Base-by-base conservation (phyloP, 805 yeast genomes). In the Suhomyces kilbournensis region DNA sequence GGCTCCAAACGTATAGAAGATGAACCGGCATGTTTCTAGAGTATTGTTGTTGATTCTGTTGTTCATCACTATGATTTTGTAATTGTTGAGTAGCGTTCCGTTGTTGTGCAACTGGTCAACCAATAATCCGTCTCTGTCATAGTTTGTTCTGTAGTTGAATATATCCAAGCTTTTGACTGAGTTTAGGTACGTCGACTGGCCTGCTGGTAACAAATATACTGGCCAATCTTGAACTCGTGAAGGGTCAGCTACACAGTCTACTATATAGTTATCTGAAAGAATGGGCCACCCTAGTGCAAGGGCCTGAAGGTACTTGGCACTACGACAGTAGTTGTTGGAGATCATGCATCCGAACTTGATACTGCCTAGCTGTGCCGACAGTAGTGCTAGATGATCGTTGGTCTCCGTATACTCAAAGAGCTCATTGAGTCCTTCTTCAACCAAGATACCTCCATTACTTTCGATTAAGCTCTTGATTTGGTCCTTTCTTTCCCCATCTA, bases 261-360 rank as follows among this genome's bases (percentile, higher is more conserved):
- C 63, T 3, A 90, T 70, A 57, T 79, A 90, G 7, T 68, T 62
- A 51, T 79, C 78, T 2, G 89, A 83, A 28, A 91, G 61, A 17
- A 88, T 78, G 2, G 97, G 97, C 96, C 96, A 90, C 2, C 93
- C 92, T 44, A 90, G 63, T 0, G 93, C 88, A 15, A 90, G 65
- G 2, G 86, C 83, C 61, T 89, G 94, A 8, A 91, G 64, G 63
- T 86, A 91, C 61, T 90, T 91, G 7, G 84, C 76, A 46, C 91
- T 88, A 35, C 97, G 71, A 17, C 81, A 74, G 52, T 79, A 77
- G 28, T 75, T 75, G 38, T 77, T 77, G 0, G 93, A 77, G 1
- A 91, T 68, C 32, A 88, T 71, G 1, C 92, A 92, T 1, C 79
- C 90, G 68, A 90, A 88, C 30, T 60, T 72, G 54, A 65, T 74